A percentile compares a stretch with the other conserved stretches of the same genome.
Conservation (phyloP, 805 yeast species). For the Candida sphagnicola region DNA sequence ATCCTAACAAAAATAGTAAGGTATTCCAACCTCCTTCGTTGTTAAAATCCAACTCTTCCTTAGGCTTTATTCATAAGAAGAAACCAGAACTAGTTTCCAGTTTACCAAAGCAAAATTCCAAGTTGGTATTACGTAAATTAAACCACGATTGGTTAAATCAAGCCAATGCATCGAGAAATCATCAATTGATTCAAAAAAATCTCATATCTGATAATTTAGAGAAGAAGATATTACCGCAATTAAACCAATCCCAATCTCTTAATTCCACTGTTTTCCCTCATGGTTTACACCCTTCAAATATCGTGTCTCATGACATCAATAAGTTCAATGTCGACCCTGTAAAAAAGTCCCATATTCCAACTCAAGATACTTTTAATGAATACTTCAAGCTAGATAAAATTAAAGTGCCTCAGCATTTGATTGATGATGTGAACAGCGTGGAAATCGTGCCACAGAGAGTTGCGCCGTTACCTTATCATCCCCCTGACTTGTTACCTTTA, state of each 20-base stretch:
- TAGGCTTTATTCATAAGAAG: slow-evolving; percentile 27
- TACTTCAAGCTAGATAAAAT: slow-evolving; percentile 7
- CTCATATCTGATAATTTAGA: slow-evolving; percentile 3
- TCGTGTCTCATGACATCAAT: slow-evolving; percentile 8
- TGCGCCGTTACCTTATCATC: slow-evolving; percentile 39
- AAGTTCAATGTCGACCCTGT: slow-evolving; percentile 25
- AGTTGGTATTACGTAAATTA: not conserved
- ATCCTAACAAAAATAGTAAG: slow-evolving; percentile 5
- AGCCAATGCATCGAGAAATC: slow-evolving; percentile 15
- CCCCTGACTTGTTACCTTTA: slow-evolving; percentile 42
- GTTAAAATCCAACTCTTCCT: slow-evolving; percentile 31
- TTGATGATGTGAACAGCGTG: slow-evolving; percentile 18
- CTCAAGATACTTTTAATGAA: not conserved
- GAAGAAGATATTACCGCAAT: not conserved
- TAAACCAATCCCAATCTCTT: not conserved
- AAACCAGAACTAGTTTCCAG: not conserved
- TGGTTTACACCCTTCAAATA: slow-evolving; percentile 19
- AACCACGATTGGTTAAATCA: slow-evolving; percentile 12
- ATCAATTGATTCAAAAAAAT: slow-evolving; percentile 12
- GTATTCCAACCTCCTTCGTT: slow-evolving; percentile 20
- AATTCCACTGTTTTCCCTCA: slow-evolving; percentile 2
- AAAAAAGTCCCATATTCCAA: slow-evolving; percentile 12
- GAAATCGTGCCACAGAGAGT: slow-evolving; percentile 18
- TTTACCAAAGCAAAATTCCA: slow-evolving; percentile 2
- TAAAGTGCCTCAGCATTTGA: slow-evolving; percentile 9